These are phyloP conservation scores for Cryphonectria japonica DNA, from an alignment of 2,329 filamentous ascomycete genomes.

Conservation along the genomic window DNA sequence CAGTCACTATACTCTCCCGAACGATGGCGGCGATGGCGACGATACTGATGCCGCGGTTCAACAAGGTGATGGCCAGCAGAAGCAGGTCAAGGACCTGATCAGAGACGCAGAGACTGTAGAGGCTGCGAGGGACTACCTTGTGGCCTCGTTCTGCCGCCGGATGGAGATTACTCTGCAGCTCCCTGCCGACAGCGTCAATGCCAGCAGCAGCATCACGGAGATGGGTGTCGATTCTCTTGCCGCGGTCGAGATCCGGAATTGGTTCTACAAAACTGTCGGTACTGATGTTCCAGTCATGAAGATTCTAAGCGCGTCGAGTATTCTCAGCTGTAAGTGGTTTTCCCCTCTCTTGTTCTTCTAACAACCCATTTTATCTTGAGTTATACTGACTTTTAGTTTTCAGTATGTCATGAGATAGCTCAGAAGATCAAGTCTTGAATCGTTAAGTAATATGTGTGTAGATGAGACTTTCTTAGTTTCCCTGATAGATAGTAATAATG, in stretches of 20 bases:
- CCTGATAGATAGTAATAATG: too few relatives aligned
- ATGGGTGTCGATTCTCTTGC: slow-evolving; percentile 48
- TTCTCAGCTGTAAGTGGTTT: slow-evolving; percentile 26
- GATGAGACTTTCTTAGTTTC: too few relatives aligned
- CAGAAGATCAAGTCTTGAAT: slow-evolving; percentile 11
- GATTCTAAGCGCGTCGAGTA: slow-evolving; percentile 42
- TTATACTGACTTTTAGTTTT: not conserved
- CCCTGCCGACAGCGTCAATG: slow-evolving; percentile 35
- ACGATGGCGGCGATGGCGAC: slow-evolving; percentile 25
- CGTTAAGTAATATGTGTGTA: not conserved
- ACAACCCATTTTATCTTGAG: too few relatives aligned
- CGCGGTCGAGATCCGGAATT: slow-evolving; percentile 48
- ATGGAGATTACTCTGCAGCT: slow-evolving; percentile 41
- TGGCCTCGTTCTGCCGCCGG: slow-evolving; percentile 35
- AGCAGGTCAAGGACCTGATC: slow-evolving; percentile 38
- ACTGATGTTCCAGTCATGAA: slow-evolving; percentile 52
- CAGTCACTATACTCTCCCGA: slow-evolving; percentile 41
- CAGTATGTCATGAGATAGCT: slow-evolving; percentile 20
- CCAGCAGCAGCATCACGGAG: slow-evolving; percentile 40
- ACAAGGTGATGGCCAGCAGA: slow-evolving; percentile 19
- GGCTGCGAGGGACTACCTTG: slow-evolving; percentile 35
- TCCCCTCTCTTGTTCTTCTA: not conserved
- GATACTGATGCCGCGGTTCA: slow-evolving; percentile 7
- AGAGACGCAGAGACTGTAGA: slow-evolving; percentile 31
- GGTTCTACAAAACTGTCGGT: slow-evolving; percentile 48